Conservation (phyloP, 306 rosid species). For the Quercus agrifolia region DNA sequence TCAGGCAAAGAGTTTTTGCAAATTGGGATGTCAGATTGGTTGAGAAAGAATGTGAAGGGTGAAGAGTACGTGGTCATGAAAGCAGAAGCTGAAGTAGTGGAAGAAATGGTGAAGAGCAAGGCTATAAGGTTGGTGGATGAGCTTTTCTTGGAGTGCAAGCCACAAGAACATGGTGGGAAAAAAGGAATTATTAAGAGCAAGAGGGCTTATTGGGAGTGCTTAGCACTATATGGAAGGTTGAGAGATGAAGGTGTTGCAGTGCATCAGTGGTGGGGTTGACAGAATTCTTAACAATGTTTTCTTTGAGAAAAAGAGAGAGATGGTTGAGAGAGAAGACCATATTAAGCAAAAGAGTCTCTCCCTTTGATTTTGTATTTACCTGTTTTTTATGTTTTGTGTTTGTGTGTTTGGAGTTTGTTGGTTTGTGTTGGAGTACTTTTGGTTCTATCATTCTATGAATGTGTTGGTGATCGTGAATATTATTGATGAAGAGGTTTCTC, state of each 20-base stretch:
- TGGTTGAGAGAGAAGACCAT: slow-evolving; percentile 6
- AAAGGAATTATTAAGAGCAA: slow-evolving; percentile 14
- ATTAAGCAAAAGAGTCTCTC: neutral
- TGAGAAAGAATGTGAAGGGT: slow-evolving; percentile 57
- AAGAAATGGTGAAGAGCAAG: slow-evolving; percentile 57
- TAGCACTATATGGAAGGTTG: slow-evolving; percentile 73
- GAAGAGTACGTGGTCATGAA: slow-evolving; percentile 91
- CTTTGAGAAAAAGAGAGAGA: neutral
- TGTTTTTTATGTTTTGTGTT: neutral
- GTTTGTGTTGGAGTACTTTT: neutral
- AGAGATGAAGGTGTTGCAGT: slow-evolving; percentile 90
- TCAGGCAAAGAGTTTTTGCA: slow-evolving; percentile 26
- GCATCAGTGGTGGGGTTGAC: slow-evolving; percentile 91
- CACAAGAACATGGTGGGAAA: slow-evolving; percentile 21
- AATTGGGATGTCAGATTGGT: slow-evolving; percentile 62
- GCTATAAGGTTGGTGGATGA: slow-evolving; percentile 61
- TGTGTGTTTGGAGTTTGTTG: neutral
- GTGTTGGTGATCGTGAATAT: neutral
- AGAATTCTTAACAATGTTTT: neutral
- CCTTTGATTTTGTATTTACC: neutral
- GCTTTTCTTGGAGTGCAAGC: slow-evolving; percentile 87
- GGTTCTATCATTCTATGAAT: neutral
- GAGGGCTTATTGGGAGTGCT: slow-evolving; percentile 83
- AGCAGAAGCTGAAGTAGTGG: slow-evolving; percentile 76
- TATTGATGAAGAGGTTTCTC: neutral